Percentiles rank a stretch among this genome's conserved stretches.
Conservation (phyloP, 2,329 filamentous ascomycete genomes). For the Apiospora arundinis region DNA sequence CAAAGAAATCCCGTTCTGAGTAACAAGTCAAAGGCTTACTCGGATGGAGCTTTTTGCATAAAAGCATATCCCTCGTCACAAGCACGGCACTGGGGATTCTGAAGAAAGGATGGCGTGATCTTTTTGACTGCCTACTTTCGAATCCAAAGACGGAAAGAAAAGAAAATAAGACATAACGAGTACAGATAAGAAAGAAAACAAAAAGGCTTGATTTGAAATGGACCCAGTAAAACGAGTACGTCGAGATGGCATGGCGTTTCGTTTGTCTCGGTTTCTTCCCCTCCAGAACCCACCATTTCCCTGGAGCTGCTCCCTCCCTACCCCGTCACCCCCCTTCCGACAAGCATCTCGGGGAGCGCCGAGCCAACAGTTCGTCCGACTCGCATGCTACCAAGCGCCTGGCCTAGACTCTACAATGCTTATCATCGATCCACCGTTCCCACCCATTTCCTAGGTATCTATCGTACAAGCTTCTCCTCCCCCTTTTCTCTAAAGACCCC, state of each 20-base stretch:
- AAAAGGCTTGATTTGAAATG: not conserved
- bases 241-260: not conserved
- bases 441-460: not conserved
- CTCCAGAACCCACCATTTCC: too few species aligned
- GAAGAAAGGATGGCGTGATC: not conserved
- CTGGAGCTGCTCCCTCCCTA: not conserved
- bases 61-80: not conserved
- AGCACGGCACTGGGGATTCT: not conserved
- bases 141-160: too few species aligned
- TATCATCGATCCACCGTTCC: not conserved
- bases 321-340: not conserved
- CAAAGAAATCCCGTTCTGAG: not conserved
- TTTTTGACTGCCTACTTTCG: not conserved
- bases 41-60: not conserved
- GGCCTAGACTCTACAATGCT: not conserved
- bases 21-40: not conserved
- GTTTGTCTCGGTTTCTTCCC: not conserved
- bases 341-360: not conserved
- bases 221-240: not conserved
- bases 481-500: not conserved
- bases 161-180: not conserved
- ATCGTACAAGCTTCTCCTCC: not conserved
- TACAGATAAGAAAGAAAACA: not conserved
- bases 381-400: not conserved
- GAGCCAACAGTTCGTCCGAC: not conserved